These are phyloP conservation scores for Trametes maxima DNA, from an alignment of 768 basidiomycete species.

Conservation along the genomic window DNA sequence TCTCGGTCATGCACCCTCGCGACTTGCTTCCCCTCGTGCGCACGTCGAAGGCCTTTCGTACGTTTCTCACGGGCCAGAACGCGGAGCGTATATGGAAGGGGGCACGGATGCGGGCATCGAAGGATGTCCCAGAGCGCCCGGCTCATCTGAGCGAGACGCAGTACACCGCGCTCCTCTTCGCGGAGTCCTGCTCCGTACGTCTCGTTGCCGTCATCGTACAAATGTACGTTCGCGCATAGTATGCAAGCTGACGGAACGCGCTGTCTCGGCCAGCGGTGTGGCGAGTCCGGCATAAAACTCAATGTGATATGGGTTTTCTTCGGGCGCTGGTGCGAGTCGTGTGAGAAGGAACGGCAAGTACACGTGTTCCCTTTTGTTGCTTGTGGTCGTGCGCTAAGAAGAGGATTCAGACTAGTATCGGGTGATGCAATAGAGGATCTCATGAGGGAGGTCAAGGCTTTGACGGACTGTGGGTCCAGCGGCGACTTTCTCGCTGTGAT, in stretches of 20 bases:
- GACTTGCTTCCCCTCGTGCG: conserved; percentile 18
- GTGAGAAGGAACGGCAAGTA: too few relatives aligned
- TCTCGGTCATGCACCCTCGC: conserved; percentile 1
- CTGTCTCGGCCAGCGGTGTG: background rate
- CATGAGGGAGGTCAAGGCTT: too few relatives aligned
- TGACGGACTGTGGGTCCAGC: too few relatives aligned
- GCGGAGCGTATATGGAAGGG: conserved; percentile 8
- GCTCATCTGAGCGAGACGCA: conserved; percentile 16
- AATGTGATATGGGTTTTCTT: too few relatives aligned
- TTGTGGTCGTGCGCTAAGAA: too few relatives aligned
- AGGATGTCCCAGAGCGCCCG: conserved; percentile 15
- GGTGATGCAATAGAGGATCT: too few relatives aligned
- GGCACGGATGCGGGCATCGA: background rate
- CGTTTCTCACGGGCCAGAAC: conserved; percentile 10
- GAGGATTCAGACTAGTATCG: too few relatives aligned
- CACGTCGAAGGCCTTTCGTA: conserved; percentile 9
- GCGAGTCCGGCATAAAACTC: too few relatives aligned
- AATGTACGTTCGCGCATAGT: too few relatives aligned
- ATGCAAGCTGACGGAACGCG: background rate
- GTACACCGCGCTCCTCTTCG: conserved; percentile 18
- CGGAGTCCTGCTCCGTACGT: conserved; percentile 7
- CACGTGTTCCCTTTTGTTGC: too few relatives aligned
- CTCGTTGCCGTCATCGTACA: background rate
- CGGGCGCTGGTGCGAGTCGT: too few relatives aligned
- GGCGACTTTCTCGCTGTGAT: too few relatives aligned